These are phyloP conservation scores for Tuber microsphaerosporum DNA, from an alignment of 495 filamentous ascomycete species.

Conservation along the genomic window DNA sequence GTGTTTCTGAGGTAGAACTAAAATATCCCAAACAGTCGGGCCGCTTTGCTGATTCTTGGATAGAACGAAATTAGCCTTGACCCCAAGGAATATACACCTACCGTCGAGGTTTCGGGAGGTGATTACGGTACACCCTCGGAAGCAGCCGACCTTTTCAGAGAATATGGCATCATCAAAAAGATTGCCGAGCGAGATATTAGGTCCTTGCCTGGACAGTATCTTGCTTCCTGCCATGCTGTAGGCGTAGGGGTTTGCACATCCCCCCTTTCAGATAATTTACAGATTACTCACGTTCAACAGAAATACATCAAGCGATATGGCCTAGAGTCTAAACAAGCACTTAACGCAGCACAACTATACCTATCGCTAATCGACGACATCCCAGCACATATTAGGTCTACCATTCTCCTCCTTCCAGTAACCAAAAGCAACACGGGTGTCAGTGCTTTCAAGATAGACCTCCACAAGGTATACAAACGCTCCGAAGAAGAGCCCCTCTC, in stretches of 20 bases:
- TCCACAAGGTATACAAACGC: slow-evolving; percentile 23
- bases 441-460: slow-evolving; percentile 7
- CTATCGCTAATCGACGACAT: slow-evolving; percentile 19
- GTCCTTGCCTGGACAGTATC: background rate
- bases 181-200: background rate
- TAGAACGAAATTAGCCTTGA: slow-evolving; percentile 3
- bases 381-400: slow-evolving; percentile 27
- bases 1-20: background rate
- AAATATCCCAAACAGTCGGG: background rate
- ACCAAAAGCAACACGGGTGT: slow-evolving; percentile 8
- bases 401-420: slow-evolving; percentile 34
- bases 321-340: slow-evolving; percentile 21
- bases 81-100: background rate
- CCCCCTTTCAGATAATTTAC: background rate
- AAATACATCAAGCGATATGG: slow-evolving; percentile 31
- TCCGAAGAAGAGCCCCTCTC: slow-evolving; percentile 29
- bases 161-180: slow-evolving; percentile 3
- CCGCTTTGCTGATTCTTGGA: background rate
- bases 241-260: background rate
- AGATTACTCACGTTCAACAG: slow-evolving; percentile 4
- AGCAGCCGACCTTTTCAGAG: background rate
- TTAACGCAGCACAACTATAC: slow-evolving; percentile 28
- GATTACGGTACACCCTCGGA: background rate
- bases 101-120: background rate
- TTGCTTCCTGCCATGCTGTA: background rate